Evolutionary conservation across 2,329 filamentous ascomycete genomes (phyloP).

Genomic region (Ophiostoma quercus): DNA sequence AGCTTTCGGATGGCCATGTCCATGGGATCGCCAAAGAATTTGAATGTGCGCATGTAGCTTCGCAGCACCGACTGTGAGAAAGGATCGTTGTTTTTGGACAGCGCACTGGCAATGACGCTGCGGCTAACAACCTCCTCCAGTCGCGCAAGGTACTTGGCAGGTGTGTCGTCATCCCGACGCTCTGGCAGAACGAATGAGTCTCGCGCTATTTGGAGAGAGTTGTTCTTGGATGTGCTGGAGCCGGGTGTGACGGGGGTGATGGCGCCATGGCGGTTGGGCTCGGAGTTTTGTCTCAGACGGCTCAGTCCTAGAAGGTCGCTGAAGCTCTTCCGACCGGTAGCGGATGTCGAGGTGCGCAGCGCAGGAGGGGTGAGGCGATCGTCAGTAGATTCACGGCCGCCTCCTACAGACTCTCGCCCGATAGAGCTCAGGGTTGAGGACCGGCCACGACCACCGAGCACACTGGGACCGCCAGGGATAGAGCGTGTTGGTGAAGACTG

Average conservation of each 20-base stretch:
- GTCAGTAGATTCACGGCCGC: slow-evolving; percentile 61
- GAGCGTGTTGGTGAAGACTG: slow-evolving; percentile 61
- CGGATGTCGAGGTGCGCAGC: slow-evolving; percentile 71
- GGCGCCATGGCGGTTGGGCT: slow-evolving; percentile 63
- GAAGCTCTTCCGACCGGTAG: slow-evolving; percentile 84
- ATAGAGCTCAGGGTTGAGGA: slow-evolving; percentile 89
- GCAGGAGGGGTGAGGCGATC: slow-evolving; percentile 62
- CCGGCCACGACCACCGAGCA: slow-evolving; percentile 51
- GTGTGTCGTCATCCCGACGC: slow-evolving; percentile 79
- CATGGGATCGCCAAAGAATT: slow-evolving; percentile 94
- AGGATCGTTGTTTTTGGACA: slow-evolving; percentile 79
- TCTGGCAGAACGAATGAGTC: slow-evolving; percentile 69
- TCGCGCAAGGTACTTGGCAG: slow-evolving; percentile 79
- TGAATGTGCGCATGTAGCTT: slow-evolving; percentile 92
- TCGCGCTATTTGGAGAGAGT: slow-evolving; percentile 71
- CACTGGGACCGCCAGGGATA: neutral
- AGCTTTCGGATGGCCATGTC: slow-evolving; percentile 96
- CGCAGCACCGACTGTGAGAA: slow-evolving; percentile 80
- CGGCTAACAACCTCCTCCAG: slow-evolving; percentile 75
- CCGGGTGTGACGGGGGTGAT: slow-evolving; percentile 64
- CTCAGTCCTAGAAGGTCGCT: slow-evolving; percentile 78
- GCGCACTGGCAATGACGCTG: slow-evolving; percentile 74
- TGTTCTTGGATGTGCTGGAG: slow-evolving; percentile 69
- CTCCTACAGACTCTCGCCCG: slow-evolving; percentile 65
- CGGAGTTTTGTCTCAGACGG: slow-evolving; percentile 75